Conservation (phyloP, 164 flowering plant species). For the Taxillus chinensis region DNA sequence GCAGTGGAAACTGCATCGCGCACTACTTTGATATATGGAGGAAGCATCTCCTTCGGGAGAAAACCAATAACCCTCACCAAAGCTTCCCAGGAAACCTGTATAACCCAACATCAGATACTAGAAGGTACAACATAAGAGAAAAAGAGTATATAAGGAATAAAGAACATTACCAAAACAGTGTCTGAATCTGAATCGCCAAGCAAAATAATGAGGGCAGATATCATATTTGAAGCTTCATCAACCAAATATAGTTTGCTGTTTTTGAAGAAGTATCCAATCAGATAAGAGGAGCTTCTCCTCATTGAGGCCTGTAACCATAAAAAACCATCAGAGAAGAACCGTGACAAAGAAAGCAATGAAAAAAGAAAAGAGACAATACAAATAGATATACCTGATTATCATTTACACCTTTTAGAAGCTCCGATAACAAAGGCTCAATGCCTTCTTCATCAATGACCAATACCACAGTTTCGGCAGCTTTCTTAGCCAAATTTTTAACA, state of each 20-base stretch:
- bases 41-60: constrained; percentile 87
- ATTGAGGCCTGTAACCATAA: constrained; percentile 49
- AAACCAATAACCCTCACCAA: constrained; percentile 73
- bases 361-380: neutral
- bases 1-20: constrained; percentile 96
- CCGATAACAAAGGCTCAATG: constrained; percentile 60
- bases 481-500: constrained; percentile 66
- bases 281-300: constrained; percentile 66
- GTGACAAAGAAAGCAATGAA: neutral
- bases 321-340: neutral
- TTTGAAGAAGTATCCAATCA: constrained; percentile 83
- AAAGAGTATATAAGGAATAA: neutral
- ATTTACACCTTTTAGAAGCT: constrained; percentile 74
- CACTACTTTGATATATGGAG: constrained; percentile 79
- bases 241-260: constrained; percentile 89
- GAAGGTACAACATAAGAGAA: constrained; percentile 1
- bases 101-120: constrained; percentile 1
- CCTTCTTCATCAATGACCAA: constrained; percentile 96
- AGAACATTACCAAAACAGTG: constrained; percentile 55
- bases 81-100: constrained; percentile 95
- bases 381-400: constrained; percentile 59
- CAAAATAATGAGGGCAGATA: constrained; percentile 74
- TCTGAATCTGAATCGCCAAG: constrained; percentile 85
- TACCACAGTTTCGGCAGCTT: constrained; percentile 94
- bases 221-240: constrained; percentile 91